phyloP scores from a whole-genome alignment of 441 rosid species.

The Aleurites moluccanus region DNA sequence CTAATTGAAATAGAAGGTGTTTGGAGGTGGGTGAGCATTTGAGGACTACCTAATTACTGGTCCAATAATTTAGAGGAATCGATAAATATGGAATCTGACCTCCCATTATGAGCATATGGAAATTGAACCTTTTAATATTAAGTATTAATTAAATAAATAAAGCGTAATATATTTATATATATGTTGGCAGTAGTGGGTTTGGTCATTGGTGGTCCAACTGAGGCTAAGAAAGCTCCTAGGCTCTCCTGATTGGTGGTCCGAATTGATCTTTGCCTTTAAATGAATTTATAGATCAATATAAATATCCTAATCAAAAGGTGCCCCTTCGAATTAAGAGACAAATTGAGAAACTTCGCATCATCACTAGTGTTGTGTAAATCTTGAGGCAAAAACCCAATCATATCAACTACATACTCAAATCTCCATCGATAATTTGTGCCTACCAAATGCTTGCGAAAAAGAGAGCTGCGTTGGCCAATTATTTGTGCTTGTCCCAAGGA shows the following conservation, averaged over 20 bases:
- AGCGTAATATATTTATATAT: no score
- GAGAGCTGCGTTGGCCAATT: not conserved
- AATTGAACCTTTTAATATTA: no score
- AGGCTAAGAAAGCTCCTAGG: not conserved
- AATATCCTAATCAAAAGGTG: not conserved
- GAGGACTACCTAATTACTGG: not conserved
- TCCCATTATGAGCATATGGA: no score
- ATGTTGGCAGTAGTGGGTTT: not conserved
- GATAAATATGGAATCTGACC: no score
- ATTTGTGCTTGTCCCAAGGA: not conserved
- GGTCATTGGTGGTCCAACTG: conserved; percentile 20
- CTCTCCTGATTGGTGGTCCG: not conserved
- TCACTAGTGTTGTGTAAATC: not conserved
- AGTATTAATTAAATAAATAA: no score
- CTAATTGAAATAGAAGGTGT: not conserved
- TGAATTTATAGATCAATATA: not conserved
- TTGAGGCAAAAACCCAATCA: not conserved
- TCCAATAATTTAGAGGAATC: not conserved
- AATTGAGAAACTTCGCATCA: conserved; percentile 4
- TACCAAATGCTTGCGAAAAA: not conserved
- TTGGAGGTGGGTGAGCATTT: not conserved
- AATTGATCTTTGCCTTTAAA: not conserved
- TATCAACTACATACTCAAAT: no score
- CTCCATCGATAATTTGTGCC: conserved; percentile 7
- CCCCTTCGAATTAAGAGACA: not conserved